These are phyloP conservation scores for Nepenthes alata DNA, from an alignment of 179 eudicot species.

Conservation along the genomic window DNA sequence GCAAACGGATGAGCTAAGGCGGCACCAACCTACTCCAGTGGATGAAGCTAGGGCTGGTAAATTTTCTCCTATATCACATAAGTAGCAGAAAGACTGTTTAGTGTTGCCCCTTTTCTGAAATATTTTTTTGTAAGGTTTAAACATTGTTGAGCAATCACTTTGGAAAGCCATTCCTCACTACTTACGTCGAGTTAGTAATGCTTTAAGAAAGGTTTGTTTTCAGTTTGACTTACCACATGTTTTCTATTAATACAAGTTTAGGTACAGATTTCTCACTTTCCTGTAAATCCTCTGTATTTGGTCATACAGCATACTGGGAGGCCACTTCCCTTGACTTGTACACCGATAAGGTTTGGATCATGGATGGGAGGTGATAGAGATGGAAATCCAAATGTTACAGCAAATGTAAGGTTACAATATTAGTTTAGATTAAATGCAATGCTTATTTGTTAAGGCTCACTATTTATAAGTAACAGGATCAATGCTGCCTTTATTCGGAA, in stretches of 20 bases:
- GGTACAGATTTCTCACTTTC: neutral
- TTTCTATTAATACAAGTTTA: neutral
- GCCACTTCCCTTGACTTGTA: constrained; percentile 80
- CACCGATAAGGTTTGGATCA: constrained; percentile 87
- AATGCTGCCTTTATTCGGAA: too few species aligned
- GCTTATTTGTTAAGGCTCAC: neutral
- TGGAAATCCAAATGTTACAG: constrained; percentile 94
- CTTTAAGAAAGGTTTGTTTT: constrained; percentile 64
- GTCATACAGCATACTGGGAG: constrained; percentile 68
- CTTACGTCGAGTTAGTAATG: constrained; percentile 81
- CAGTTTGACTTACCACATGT: neutral
- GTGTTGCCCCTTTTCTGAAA: too few species aligned
- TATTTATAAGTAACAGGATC: too few species aligned
- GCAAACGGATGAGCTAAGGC: constrained; percentile 91
- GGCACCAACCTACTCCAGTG: constrained; percentile 89
- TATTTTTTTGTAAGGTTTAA: constrained; percentile 33
- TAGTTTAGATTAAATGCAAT: neutral
- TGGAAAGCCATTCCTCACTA: constrained; percentile 92
- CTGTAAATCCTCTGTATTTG: neutral
- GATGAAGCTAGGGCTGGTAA: constrained; percentile 95
- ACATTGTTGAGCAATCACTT: constrained; percentile 90
- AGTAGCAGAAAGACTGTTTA: too few species aligned
- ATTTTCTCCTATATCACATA: neutral
- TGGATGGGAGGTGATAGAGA: constrained; percentile 99
- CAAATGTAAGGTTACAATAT: constrained; percentile 45